Conservation (phyloP, 805 yeast species). For the Yarrowia phangngaensis region DNA sequence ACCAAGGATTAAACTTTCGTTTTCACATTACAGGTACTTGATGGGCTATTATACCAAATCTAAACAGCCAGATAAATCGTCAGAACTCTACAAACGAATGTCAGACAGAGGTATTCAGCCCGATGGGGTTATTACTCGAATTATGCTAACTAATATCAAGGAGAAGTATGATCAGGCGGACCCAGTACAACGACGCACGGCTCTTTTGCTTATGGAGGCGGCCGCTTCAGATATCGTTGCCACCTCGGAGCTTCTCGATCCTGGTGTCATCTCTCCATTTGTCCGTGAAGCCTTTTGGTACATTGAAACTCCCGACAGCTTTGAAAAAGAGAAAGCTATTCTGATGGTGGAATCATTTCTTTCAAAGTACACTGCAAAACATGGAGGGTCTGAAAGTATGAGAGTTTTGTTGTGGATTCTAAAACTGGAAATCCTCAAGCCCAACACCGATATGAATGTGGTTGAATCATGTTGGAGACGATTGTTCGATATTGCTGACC, state of each 20-base stretch:
- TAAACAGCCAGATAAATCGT: not conserved
- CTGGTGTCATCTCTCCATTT: conserved; percentile 10
- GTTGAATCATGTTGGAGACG: conserved; percentile 2
- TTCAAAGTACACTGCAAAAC: conserved; percentile 7
- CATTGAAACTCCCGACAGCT: not conserved
- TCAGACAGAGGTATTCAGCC: not conserved
- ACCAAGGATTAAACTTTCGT: not conserved
- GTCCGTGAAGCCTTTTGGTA: conserved; percentile 1
- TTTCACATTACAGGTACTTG: conserved; percentile 10
- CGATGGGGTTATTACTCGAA: not conserved
- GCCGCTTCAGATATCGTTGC: conserved; percentile 6
- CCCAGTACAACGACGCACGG: not conserved
- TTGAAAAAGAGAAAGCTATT: not conserved
- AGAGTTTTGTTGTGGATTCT: conserved; percentile 5
- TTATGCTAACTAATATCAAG: conserved; percentile 6
- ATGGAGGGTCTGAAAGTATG: conserved; percentile 18
- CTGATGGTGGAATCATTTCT: not conserved
- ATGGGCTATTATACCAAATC: not conserved
- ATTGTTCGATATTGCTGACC: not conserved
- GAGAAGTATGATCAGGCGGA: not conserved
- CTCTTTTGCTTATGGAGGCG: conserved; percentile 17
- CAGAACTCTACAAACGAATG: conserved; percentile 4
- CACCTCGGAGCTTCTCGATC: not conserved
- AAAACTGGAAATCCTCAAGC: conserved; percentile 1
- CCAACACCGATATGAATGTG: not conserved